Conservation (phyloP, 2,329 filamentous ascomycete genomes). For the Talaromyces pinophilus region DNA sequence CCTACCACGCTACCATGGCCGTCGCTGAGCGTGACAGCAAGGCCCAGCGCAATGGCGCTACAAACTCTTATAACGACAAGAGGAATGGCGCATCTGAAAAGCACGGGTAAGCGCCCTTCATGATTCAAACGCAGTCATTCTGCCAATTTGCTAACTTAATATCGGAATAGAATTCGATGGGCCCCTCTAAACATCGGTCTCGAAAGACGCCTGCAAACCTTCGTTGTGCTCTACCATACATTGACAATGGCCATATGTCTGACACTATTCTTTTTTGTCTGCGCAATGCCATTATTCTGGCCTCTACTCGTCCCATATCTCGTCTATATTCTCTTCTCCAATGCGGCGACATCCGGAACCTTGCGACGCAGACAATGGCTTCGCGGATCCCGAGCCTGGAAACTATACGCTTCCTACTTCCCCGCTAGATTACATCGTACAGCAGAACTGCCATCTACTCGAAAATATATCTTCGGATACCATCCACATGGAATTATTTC, state of each 20-base stretch:
- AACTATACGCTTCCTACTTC: constrained; percentile 88
- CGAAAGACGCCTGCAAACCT: constrained; percentile 71
- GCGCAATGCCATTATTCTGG: constrained; percentile 90
- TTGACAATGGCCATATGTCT: constrained; percentile 70
- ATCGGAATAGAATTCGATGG: constrained; percentile 67
- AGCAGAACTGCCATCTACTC: constrained; percentile 71
- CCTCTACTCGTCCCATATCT: constrained; percentile 76
- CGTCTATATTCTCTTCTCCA: constrained; percentile 79
- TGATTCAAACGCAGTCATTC: background rate
- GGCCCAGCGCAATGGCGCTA: constrained; percentile 3
- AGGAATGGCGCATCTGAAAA: background rate
- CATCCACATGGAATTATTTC: constrained; percentile 98
- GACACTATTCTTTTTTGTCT: constrained; percentile 84
- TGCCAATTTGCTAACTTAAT: background rate
- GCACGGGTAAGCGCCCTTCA: constrained; percentile 9
- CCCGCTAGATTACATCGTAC: constrained; percentile 86
- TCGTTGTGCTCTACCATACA: constrained; percentile 74
- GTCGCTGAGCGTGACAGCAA: constrained; percentile 7
- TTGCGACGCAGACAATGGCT: constrained; percentile 74
- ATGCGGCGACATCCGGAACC: constrained; percentile 72
- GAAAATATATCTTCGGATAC: constrained; percentile 96
- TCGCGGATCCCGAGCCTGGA: constrained; percentile 76
- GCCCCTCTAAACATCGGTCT: constrained; percentile 76
- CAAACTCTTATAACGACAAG: background rate
- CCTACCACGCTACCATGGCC: constrained; percentile 13